Percentiles rank a stretch among this genome's conserved stretches.
These are phyloP conservation scores for Wickerhamomyces tratensis DNA, from an alignment of 805 yeast species.

Conservation along the genomic window DNA sequence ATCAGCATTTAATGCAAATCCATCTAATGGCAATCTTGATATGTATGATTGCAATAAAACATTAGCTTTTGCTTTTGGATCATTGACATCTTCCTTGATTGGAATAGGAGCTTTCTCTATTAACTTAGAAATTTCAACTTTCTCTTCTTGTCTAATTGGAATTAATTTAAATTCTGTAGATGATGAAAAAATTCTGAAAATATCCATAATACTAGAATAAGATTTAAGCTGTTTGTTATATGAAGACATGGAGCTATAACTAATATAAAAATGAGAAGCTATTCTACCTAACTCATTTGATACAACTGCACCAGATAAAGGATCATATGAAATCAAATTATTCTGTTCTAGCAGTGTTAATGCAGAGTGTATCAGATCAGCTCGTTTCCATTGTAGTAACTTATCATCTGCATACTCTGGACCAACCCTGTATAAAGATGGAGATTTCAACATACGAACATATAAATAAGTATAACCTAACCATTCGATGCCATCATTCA, in stretches of 20 bases:
- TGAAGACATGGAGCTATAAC: conserved; percentile 58
- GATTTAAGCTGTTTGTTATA: conserved; percentile 59
- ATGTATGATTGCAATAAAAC: conserved; percentile 79
- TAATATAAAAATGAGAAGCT: conserved; percentile 80
- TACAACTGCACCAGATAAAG: conserved; percentile 33
- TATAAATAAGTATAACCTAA: conserved; percentile 68
- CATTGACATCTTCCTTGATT: conserved; percentile 58
- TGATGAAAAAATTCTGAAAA: conserved; percentile 65
- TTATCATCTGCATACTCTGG: conserved; percentile 47
- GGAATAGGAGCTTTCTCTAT: conserved; percentile 80
- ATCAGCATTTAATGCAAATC: conserved; percentile 87
- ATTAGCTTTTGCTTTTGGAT: conserved; percentile 70
- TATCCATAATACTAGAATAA: conserved; percentile 57
- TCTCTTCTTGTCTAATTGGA: conserved; percentile 83
- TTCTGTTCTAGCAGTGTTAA: conserved; percentile 44
- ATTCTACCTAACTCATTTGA: conserved; percentile 72
- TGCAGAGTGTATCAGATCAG: conserved; percentile 72
- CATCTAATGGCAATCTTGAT: conserved; percentile 67
- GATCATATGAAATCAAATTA: conserved; percentile 53
- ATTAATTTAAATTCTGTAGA: conserved; percentile 82
- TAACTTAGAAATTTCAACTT: conserved; percentile 57
- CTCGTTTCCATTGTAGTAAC: conserved; percentile 40
- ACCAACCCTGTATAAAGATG: conserved; percentile 68
- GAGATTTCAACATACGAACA: conserved; percentile 68
- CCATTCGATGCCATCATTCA: conserved; percentile 75